Conservation (phyloP, 169 alveolate species). For the Cyclospora cayetanensis region DNA sequence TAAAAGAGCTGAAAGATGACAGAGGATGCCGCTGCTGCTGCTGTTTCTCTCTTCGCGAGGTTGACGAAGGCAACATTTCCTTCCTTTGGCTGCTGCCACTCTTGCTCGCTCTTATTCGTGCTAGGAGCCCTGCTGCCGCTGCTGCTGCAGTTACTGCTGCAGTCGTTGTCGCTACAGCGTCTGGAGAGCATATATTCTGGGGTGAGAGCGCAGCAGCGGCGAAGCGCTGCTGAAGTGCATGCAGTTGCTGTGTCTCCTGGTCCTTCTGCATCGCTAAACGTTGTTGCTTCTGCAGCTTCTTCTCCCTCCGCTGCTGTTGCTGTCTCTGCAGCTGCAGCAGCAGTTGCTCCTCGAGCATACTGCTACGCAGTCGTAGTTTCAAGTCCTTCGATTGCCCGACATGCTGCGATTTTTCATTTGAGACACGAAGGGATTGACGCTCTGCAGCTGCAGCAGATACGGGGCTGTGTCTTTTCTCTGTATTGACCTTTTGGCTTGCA, state of each 20-base stretch:
- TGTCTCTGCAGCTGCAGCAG: constrained; percentile 26
- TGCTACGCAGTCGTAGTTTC: neutral
- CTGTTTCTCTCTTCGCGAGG: neutral
- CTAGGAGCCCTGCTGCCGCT: constrained; percentile 46
- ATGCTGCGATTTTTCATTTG: no score
- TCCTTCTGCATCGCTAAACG: neutral
- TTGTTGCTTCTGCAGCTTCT: neutral
- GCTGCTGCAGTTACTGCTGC: constrained; percentile 30
- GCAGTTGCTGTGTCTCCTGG: constrained; percentile 20
- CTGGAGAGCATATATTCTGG: neutral
- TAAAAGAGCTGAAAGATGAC: no score
- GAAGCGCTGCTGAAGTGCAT: neutral
- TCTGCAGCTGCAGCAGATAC: no score
- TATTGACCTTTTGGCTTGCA: no score
- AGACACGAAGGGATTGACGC: no score
- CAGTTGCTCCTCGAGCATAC: neutral
- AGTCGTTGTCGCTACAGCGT: neutral
- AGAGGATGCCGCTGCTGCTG: constrained; percentile 48
- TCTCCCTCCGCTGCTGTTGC: constrained; percentile 27
- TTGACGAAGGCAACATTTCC: neutral
- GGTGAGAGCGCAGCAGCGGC: constrained; percentile 11
- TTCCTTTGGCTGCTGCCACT: neutral
- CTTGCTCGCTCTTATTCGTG: neutral
- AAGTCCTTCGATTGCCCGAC: no score
- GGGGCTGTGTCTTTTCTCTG: no score